Evolutionary conservation across 2,329 filamentous ascomycete species (phyloP).

Genomic region (Cladosporium austrohemisphaericum): DNA sequence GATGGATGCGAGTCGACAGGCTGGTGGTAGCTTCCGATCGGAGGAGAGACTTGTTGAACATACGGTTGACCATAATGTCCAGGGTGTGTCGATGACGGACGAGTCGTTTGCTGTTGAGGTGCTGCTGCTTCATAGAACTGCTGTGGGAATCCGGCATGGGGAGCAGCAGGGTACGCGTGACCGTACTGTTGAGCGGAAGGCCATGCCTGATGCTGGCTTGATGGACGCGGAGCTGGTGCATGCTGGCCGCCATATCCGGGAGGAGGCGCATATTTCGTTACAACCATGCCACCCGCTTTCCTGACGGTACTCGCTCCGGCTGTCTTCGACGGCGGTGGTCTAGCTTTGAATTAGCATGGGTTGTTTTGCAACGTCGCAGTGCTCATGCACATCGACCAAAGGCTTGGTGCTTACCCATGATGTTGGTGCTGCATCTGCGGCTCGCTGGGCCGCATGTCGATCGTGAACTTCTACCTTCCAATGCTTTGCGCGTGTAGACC

Average conservation of each 20-base stretch:
- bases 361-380: not conserved
- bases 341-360: conserved; percentile 9
- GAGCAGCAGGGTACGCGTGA: conserved; percentile 16
- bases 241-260: conserved; percentile 40
- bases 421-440: conserved; percentile 14
- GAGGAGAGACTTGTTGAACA: conserved; percentile 4
- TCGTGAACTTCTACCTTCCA: not conserved
- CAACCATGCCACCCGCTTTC: conserved; percentile 41
- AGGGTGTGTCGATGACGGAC: not conserved
- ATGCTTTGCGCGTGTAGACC: not conserved
- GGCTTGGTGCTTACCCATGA: not conserved
- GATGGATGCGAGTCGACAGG: not conserved
- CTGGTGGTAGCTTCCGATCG: not conserved
- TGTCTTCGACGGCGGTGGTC: conserved; percentile 38
- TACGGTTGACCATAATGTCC: conserved; percentile 12
- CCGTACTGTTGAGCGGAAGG: conserved; percentile 17
- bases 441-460: conserved; percentile 7
- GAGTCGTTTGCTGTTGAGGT: conserved; percentile 22
- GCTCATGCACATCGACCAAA: not conserved
- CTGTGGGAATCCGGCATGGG: conserved; percentile 17
- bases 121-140: conserved; percentile 11
- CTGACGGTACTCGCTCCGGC: conserved; percentile 28
- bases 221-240: conserved; percentile 18
- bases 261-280: conserved; percentile 49
- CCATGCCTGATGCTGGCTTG: conserved; percentile 22